Percentiles rank a stretch among this genome's conserved stretches.
Evolutionary conservation across 2,329 filamentous ascomycete genomes (phyloP).

Genomic region (Fusarium liriodendri): DNA sequence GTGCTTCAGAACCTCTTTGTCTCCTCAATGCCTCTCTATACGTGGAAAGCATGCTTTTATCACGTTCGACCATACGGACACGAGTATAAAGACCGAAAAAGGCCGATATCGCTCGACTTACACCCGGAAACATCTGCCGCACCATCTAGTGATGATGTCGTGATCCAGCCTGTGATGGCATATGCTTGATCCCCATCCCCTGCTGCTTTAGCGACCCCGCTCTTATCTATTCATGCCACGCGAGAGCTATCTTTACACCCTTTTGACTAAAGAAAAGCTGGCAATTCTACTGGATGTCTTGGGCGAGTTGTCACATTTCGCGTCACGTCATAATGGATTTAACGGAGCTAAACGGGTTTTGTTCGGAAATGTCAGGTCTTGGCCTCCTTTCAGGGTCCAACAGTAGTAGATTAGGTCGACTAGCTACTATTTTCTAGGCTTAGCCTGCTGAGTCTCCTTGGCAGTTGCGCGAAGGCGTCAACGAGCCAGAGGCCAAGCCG

Average conservation of each 20-base stretch:
- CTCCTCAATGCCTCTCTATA: not conserved
- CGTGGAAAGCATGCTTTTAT: not conserved
- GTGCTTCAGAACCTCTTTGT: not conserved
- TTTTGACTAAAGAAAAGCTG: not conserved
- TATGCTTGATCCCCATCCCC: not conserved
- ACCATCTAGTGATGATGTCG: not conserved
- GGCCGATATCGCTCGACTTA: not conserved
- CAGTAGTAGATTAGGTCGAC: not conserved
- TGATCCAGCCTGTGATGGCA: not conserved
- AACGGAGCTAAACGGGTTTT: not conserved
- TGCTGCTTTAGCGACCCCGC: not conserved
- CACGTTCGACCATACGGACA: not conserved
- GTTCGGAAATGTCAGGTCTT: not conserved
- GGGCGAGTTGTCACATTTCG: not conserved
- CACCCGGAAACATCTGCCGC: not conserved
- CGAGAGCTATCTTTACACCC: not conserved
- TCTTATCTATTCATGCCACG: not conserved
- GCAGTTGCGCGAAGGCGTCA: not conserved
- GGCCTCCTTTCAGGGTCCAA: not conserved
- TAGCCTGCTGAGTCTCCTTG: not conserved
- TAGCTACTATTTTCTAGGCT: not conserved
- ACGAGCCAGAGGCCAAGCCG: not conserved
- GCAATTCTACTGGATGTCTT: not conserved
- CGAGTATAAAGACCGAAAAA: not conserved
- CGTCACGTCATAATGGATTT: not conserved